Percentiles rank a stretch among this genome's conserved stretches.
Evolutionary conservation across 129 eudicot species (phyloP).

Genomic region (Pulicaria dysenterica): DNA sequence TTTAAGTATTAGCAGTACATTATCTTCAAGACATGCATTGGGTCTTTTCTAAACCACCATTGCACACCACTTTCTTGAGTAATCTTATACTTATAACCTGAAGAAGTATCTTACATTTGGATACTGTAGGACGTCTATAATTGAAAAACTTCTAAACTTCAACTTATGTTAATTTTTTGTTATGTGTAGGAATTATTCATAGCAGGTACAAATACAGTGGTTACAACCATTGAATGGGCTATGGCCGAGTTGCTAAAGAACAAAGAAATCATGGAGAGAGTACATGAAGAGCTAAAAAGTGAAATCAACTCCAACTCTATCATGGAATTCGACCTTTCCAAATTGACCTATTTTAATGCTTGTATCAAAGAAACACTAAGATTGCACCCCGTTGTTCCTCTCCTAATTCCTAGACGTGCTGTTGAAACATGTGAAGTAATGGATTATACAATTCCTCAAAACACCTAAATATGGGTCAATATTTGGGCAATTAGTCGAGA

Average conservation of each 20-base stretch:
- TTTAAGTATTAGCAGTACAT: no score
- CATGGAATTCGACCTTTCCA: background rate
- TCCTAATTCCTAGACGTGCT: constrained; percentile 28
- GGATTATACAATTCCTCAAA: constrained; percentile 35
- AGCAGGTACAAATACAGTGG: constrained; percentile 29
- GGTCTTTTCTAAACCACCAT: no score
- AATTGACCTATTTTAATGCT: constrained; percentile 7
- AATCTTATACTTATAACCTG: no score
- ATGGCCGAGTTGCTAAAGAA: constrained; percentile 31
- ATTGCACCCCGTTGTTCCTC: constrained; percentile 19
- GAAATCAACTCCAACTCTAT: background rate
- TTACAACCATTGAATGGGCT: constrained; percentile 30
- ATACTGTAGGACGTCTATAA: no score
- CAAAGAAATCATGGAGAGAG: constrained; percentile 19
- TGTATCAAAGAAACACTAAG: constrained; percentile 21
- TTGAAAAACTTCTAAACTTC: no score
- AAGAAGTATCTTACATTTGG: no score
- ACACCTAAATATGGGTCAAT: constrained; percentile 19
- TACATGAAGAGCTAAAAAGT: constrained; percentile 22
- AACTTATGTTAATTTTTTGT: no score
- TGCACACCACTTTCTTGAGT: no score
- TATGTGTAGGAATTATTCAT: constrained; percentile 26
- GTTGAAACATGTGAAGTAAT: constrained; percentile 25
- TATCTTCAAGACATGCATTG: no score
- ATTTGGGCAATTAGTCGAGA: constrained; percentile 39